Base-by-base conservation (phyloP, 129 eudicot genomes). In the Sambucus nigra region DNA sequence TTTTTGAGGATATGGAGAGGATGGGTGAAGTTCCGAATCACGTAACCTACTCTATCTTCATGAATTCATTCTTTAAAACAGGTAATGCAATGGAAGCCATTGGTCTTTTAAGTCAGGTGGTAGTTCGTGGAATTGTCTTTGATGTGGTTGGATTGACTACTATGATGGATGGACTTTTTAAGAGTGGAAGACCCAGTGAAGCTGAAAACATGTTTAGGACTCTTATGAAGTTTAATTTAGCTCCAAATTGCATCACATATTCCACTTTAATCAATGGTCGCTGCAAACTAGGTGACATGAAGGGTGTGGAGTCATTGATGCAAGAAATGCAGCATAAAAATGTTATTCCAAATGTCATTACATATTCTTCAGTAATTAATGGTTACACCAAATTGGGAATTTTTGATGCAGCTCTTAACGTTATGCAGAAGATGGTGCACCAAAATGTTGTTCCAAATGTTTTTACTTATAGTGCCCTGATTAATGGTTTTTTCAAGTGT, bases 161-260 rank as follows among this genome's bases (percentile, higher is more conserved):
- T 51, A 64, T 86, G 65, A 82, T 92, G 55, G 82, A 86, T 80
- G 96, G 99, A 21, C 77, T 92, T 21, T 86, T 86, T 57, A 86
- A 82, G 76, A 61, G 49, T 65, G 92, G 96, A 40, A 77, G 59
- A 51, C 48, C 50, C 5, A 57, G 22, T 35, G 96, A 86, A 67
- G 99, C 96, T 33, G 82, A 82, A 59, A 70, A 69, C 44, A 73
- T 71, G 82, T 86, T 74, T 66, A 39, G 31, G 12, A 35, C 31
- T 35, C 69, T 91, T 54, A 16, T 73, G 35, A 66, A 55, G 25
- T 69, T 63, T 33, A 70, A 73, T 31, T 12, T 77, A 25, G 61
- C 21, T 76, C 96, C 94, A 49, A 92, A 64, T 57, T 64, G 53
- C 55, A 33, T 82, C 19, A 82, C 94, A 13, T 92, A 86, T 68